Conservation (phyloP, 108 stramenopile species). For the Chaetoceros tenuissimus region DNA sequence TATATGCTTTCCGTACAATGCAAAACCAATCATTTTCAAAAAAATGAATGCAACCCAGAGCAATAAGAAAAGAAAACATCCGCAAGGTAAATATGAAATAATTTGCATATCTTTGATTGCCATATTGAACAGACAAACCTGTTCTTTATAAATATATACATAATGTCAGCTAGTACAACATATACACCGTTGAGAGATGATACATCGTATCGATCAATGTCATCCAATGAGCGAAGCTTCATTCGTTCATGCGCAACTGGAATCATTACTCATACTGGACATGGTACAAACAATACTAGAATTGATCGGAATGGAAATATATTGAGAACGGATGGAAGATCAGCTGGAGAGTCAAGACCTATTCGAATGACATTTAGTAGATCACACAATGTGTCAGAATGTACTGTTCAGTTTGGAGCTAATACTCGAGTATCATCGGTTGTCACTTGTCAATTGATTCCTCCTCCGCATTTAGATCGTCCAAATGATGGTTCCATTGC, state of each 20-base stretch:
- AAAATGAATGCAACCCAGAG: no score
- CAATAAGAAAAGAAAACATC: no score
- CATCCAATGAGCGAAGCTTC: slow-evolving; percentile 61
- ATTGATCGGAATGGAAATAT: slow-evolving; percentile 7
- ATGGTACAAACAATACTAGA: neutral
- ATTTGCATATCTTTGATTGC: neutral
- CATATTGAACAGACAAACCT: neutral
- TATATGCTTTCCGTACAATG: no score
- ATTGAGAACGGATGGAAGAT: slow-evolving; percentile 57
- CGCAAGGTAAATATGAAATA: no score
- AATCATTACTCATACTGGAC: no score
- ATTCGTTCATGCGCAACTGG: slow-evolving; percentile 44
- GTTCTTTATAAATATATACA: neutral
- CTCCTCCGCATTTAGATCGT: slow-evolving; percentile 75
- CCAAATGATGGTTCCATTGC: slow-evolving; percentile 81
- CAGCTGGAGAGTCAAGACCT: slow-evolving; percentile 50
- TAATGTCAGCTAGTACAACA: slow-evolving; percentile 1
- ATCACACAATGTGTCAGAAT: slow-evolving; percentile 61
- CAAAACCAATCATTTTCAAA: no score
- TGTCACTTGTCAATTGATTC: slow-evolving; percentile 53
- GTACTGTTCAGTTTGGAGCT: slow-evolving; percentile 64
- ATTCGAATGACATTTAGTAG: slow-evolving; percentile 52
- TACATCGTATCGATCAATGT: slow-evolving; percentile 39
- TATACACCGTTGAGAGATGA: slow-evolving; percentile 50
- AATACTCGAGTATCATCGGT: slow-evolving; percentile 46